Base-by-base conservation (phyloP, 768 basidiomycete genomes). In the Boletellus emodensis region DNA sequence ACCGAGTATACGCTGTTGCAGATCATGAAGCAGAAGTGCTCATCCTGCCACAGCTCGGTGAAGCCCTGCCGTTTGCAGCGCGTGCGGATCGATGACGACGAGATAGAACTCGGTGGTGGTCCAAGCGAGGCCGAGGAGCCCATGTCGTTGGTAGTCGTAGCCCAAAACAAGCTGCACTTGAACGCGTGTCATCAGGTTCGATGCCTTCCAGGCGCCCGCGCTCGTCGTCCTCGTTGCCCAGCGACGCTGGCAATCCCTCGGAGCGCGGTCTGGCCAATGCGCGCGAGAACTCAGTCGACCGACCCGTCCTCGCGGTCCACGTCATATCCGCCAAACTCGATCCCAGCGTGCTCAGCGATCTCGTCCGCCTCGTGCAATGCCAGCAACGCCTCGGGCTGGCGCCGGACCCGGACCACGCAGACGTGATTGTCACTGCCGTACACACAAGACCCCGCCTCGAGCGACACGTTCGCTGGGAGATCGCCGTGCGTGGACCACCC, bases 381-480 rank as follows among this genome's bases (percentile, higher is more conserved):
- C 44, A 6, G 22, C 56, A 56, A 9, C 47, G 45, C 13, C 46
- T 79, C 10, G 62, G 72, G 46, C 60, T 78, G 28, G 75, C 75
- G 48, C 53, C 57, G 14, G 59, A 77, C 35, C 54, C 70, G 3
- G 65, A 73, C 14, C 74, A 79, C 11, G 83, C 86, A 5, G 79
- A 90, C 45, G 70, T 90, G 32, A 68, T 91, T 35, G 61, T 92
- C 48, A 87, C 89, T 6, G 76, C 72, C 15, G 72, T 90, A 24
- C 74, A 64, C 32, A 90, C 88, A 81, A 74, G 75, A 56, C 77
- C 77, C 52, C 77, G 90, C 2, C 69, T 91, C 1, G 83, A 88
- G 65, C 73, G 88, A 43, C 87, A 90, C 65, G 46, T 91, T 13
- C 59, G 75, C 28, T 85, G 84, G 84, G 67, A 73, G 2, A 57